phyloP scores from a whole-genome alignment of 305 asterid species.

The Plantago lanceolata region DNA sequence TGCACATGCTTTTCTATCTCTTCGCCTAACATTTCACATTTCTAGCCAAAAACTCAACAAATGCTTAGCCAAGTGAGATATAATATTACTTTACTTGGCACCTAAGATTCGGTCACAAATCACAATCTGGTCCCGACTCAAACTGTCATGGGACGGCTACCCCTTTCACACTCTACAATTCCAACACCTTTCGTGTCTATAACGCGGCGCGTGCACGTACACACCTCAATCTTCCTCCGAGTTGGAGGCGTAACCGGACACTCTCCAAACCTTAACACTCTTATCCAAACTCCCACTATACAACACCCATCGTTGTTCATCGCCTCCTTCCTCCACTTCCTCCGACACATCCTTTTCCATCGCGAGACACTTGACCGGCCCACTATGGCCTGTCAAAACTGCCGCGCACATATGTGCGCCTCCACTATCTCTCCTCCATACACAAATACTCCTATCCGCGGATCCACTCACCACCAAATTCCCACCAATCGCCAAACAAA shows the following conservation, averaged over 20 bases:
- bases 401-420: constrained; percentile 54
- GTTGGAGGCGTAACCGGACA: constrained; percentile 28
- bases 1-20: not conserved
- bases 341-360: constrained; percentile 36
- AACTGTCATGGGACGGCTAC: constrained; percentile 15
- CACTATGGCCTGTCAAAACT: constrained; percentile 66
- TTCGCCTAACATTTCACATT: constrained; percentile 7
- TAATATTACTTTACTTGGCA: constrained; percentile 4
- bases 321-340: constrained; percentile 11
- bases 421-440: constrained; percentile 72
- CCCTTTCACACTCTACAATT: not conserved
- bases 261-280: constrained; percentile 67
- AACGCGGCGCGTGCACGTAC: constrained; percentile 17
- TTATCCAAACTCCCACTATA: constrained; percentile 73
- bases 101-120: constrained; percentile 19
- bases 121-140: constrained; percentile 24
- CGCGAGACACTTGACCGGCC: constrained; percentile 85
- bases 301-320: constrained; percentile 38
- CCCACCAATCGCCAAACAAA: constrained; percentile 65
- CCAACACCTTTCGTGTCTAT: not conserved
- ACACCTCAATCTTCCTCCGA: constrained; percentile 22
- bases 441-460: constrained; percentile 76
- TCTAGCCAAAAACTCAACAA: not conserved
- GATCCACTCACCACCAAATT: constrained; percentile 74
- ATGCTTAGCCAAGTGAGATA: not conserved